Evolutionary conservation across 352 stramenopile species (phyloP).

Genomic region (Pythium volutum): DNA sequence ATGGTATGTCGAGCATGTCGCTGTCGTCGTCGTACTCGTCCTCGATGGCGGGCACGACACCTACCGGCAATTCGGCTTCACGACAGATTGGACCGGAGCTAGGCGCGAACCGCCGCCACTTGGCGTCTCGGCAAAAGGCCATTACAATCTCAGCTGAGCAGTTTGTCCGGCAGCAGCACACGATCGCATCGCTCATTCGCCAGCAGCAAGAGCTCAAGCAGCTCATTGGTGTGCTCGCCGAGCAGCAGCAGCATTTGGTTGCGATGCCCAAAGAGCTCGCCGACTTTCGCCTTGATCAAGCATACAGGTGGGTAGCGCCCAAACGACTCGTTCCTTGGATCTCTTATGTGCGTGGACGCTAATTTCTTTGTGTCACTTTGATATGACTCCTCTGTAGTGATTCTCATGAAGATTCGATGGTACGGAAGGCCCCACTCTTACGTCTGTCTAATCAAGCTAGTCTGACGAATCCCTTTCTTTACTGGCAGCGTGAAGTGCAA

Average conservation of each 20-base stretch:
- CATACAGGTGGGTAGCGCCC: conserved; percentile 44
- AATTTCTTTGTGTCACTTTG: neutral
- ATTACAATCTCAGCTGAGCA: conserved; percentile 70
- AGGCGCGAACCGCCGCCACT: conserved; percentile 20
- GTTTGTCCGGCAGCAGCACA: conserved; percentile 79
- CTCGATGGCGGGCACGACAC: neutral
- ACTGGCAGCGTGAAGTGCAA: conserved; percentile 47
- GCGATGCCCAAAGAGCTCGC: conserved; percentile 61
- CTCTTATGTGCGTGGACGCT: conserved; percentile 1
- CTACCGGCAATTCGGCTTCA: neutral
- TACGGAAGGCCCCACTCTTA: conserved; percentile 18
- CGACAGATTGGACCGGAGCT: conserved; percentile 13
- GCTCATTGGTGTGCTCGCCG: conserved; percentile 66
- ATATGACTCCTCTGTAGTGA: conserved; percentile 13
- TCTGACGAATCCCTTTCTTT: neutral
- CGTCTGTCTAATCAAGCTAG: neutral
- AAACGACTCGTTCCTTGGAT: neutral
- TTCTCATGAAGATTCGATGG: conserved; percentile 52
- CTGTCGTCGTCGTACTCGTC: conserved; percentile 22
- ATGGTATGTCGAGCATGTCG: neutral
- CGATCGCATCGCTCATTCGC: conserved; percentile 74
- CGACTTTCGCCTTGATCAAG: conserved; percentile 56
- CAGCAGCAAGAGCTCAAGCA: conserved; percentile 86
- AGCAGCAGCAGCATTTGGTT: conserved; percentile 78
- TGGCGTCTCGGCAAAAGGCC: conserved; percentile 39